Percentiles rank a stretch among this genome's conserved stretches.
These are phyloP conservation scores for Aspergillus luchuensis DNA, from an alignment of 2,329 filamentous ascomycete species.

Conservation along the genomic window DNA sequence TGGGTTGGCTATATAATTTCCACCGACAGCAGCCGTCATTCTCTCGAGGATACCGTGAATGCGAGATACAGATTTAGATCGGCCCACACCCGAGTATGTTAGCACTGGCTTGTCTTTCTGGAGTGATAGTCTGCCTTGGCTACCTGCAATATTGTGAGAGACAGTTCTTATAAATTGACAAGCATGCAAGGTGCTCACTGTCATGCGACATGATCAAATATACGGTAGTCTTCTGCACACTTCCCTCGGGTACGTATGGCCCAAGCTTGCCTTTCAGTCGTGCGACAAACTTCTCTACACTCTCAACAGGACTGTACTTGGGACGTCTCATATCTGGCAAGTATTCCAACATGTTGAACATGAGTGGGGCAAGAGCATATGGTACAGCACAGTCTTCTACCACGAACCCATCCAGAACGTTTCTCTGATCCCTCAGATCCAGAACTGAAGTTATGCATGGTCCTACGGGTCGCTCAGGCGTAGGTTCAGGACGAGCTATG, in stretches of 20 bases:
- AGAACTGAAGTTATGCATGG: constrained; percentile 8
- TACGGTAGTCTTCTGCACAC: constrained; percentile 61
- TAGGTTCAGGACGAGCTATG: constrained; percentile 29
- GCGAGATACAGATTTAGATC: constrained; percentile 18
- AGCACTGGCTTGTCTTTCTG: constrained; percentile 53
- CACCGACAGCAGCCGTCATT: constrained; percentile 4
- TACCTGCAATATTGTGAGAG: not conserved
- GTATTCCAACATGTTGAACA: constrained; percentile 52
- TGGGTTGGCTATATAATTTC: constrained; percentile 24
- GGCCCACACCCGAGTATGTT: constrained; percentile 11
- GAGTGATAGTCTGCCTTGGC: constrained; percentile 47
- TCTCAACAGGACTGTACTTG: not conserved
- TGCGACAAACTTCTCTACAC: not conserved
- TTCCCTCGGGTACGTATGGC: constrained; percentile 58
- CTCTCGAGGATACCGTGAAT: constrained; percentile 18
- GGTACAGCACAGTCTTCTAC: constrained; percentile 7
- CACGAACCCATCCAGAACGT: constrained; percentile 4
- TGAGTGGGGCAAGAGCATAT: constrained; percentile 23
- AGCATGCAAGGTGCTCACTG: constrained; percentile 57
- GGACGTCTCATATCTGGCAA: not conserved
- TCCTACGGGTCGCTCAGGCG: not conserved
- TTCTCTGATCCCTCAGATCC: constrained; percentile 3
- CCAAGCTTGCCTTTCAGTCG: constrained; percentile 37
- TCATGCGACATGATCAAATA: constrained; percentile 71
- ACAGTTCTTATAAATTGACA: constrained; percentile 28